A percentile compares a stretch with the other conserved stretches of the same genome.
phyloP scores from a whole-genome alignment of 2,329 filamentous ascomycete genomes.

The Epichloe uncinata region DNA sequence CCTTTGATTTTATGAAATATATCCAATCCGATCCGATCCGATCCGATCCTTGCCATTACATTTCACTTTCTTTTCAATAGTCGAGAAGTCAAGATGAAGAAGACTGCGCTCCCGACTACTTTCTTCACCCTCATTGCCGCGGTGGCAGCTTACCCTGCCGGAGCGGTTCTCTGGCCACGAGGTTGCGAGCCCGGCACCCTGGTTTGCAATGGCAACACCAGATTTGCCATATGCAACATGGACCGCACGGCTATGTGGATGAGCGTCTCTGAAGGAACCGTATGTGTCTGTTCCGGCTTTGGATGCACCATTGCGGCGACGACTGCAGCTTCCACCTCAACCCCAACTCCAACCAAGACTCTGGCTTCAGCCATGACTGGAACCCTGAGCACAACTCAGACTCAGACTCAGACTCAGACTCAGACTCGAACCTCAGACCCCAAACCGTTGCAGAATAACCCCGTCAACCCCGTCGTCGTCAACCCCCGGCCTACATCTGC shows the following conservation, averaged over 20 bases:
- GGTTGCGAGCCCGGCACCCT: neutral
- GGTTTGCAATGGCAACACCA: slow-evolving; percentile 1
- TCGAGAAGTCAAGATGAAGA: neutral
- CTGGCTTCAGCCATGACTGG: too few relatives aligned
- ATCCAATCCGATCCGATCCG: neutral
- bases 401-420: neutral
- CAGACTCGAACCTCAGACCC: neutral
- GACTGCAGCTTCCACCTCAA: neutral
- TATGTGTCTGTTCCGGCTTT: neutral
- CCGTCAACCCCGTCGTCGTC: too few relatives aligned
- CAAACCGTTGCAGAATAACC: neutral
- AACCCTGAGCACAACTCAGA: neutral
- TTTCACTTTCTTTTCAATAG: neutral
- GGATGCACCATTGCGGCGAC: neutral
- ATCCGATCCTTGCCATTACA: too few relatives aligned
- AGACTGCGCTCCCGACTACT: neutral
- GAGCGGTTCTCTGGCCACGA: neutral
- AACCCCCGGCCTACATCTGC: neutral
- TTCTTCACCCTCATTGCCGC: neutral
- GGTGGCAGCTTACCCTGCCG: slow-evolving; percentile 1
- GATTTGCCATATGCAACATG: slow-evolving; percentile 1
- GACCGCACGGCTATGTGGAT: neutral
- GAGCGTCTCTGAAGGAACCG: neutral
- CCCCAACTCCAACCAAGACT: too few relatives aligned
- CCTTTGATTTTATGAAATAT: neutral